Base-by-base conservation (phyloP, 2,329 filamentous ascomycete species). In the Stenocarpella maydis region DNA sequence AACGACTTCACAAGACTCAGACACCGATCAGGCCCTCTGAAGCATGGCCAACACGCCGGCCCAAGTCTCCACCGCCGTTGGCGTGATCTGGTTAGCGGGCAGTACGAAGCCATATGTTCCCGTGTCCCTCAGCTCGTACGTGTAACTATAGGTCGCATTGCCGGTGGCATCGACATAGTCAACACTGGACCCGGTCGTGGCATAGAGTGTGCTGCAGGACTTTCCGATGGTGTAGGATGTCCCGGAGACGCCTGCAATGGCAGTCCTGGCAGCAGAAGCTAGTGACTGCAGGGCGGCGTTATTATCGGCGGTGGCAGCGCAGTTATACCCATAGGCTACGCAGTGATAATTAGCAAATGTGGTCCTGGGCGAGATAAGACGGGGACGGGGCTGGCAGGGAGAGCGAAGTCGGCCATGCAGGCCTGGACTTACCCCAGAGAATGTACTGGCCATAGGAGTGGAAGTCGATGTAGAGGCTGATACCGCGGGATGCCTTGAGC, bases 381-480 rank as follows among this genome's bases (percentile, higher is more conserved):
- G 4, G 17, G 8, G 2, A n/a, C 5, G 12, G 3, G 24, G 12
- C n/a, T n/a, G n/a, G n/a, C n/a, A n/a, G 1, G 47, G 4, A 21
- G 0, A 4, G 24, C 21, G 7, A 21, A 4, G 7, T 14, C 10
- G 34, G 39, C 24, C 5, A 17, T 47, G 4, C 26, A 7, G 19
- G 3, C 12, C 1, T 7, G 1, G 9, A 19, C 58, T 17, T 54
- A 65, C 63, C 34, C 47, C 63, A 65, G 15, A 65, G 47, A 34
- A 65, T 65, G 21, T 65, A 65, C 72, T 91, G 88, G 14, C 84
- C 85, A 78, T 90, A 92, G 0, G 87, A 84, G 78, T 92, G 90
- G 75, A 86, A 88, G 78, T 92, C 90, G 72, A 91, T 86, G 78
- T 86, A 92, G 2, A 90, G 81, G 74, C 87, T 85, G 49, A 91